A percentile compares a stretch with the other conserved stretches of the same genome.
Evolutionary conservation across 805 yeast genomes (phyloP).

Genomic region (Kregervanrija delftensis): DNA sequence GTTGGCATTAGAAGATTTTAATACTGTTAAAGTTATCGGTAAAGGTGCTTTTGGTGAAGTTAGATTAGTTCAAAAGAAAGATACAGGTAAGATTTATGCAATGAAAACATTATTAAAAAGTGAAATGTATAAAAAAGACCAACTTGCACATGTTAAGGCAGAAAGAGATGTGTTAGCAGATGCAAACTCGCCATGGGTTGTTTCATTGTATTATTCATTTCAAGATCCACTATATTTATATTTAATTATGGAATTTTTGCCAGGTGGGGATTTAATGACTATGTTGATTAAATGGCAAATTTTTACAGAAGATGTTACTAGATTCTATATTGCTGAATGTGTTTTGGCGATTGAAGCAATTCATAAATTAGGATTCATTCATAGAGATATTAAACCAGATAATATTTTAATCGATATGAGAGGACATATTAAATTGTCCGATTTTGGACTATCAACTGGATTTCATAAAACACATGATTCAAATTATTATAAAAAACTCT

Average conservation of each 20-base stretch:
- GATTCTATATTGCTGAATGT: conserved; percentile 95
- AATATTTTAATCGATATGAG: conserved; percentile 64
- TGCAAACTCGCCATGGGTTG: conserved; percentile 85
- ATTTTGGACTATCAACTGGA: conserved; percentile 81
- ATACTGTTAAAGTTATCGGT: conserved; percentile 84
- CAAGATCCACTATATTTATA: conserved; percentile 72
- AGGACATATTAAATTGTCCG: conserved; percentile 61
- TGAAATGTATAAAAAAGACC: conserved; percentile 94
- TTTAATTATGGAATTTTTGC: conserved; percentile 73
- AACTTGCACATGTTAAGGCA: conserved; percentile 90
- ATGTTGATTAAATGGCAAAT: conserved; percentile 94
- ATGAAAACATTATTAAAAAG: conserved; percentile 88
- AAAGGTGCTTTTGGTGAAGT: conserved; percentile 99
- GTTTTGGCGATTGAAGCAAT: conserved; percentile 92
- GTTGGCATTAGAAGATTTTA: conserved; percentile 74
- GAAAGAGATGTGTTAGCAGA: conserved; percentile 94
- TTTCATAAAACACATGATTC: conserved; percentile 92
- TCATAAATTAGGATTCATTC: conserved; percentile 89
- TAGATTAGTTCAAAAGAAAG: conserved; percentile 84
- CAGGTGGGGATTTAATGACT: conserved; percentile 89
- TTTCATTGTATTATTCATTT: conserved; percentile 72
- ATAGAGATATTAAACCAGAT: conserved; percentile 97
- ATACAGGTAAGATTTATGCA: conserved; percentile 87
- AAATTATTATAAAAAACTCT: conserved; percentile 72
- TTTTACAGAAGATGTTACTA: conserved; percentile 85